Base-by-base conservation (phyloP, 1,139 yeast species). In the Saccharomycopsis hybrid region DNA sequence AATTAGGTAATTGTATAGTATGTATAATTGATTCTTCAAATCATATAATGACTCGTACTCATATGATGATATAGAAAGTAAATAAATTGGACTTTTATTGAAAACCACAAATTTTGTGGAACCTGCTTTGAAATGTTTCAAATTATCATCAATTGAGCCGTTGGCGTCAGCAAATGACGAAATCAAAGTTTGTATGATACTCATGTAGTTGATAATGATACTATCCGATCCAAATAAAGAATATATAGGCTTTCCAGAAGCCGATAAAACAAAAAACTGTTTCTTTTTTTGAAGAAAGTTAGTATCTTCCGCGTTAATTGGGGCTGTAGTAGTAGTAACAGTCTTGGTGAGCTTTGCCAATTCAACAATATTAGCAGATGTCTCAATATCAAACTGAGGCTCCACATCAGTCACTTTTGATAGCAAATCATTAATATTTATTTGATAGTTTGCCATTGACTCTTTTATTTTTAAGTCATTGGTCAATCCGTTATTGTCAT, bases 171-270 rank as follows among this genome's bases (percentile, higher is more conserved):
- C 54, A 54, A 72, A 73, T 38, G 69, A 68, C 43, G 62, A 64
- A 24, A 72, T 62, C 7, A 73, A 61, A 0, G 77, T 72, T 53
- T 72, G 73, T 2, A 73, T 60, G 9, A 71, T 61, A 1, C 92
- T 94, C 70, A 86, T 80, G 60, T 85, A 85, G 1, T 92, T 87
- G 45, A 85, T 70, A 1, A 85, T 71, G 29, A 81, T 67, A 46
- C 79, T 82, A 54, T 88, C 95, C 0, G 80, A 68, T 2, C 96
- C 96, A 61, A 82, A 76, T 72, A 85, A 72, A 1, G 95, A 78
- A 64, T 84, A 92, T 5, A 92, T 85, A 1, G 96, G 97, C 63
- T 92, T 92, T 0, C 98, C 98, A 0, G 97, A 96, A 2, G 82
- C 69, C 0, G 96, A 88, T n/a, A 92, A 70, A 4, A 92, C 79